Evolutionary conservation across 495 filamentous ascomycete genomes (phyloP), one percentile per base, ranked within the genome.

Genomic region (Penicillium canariense): DNA sequence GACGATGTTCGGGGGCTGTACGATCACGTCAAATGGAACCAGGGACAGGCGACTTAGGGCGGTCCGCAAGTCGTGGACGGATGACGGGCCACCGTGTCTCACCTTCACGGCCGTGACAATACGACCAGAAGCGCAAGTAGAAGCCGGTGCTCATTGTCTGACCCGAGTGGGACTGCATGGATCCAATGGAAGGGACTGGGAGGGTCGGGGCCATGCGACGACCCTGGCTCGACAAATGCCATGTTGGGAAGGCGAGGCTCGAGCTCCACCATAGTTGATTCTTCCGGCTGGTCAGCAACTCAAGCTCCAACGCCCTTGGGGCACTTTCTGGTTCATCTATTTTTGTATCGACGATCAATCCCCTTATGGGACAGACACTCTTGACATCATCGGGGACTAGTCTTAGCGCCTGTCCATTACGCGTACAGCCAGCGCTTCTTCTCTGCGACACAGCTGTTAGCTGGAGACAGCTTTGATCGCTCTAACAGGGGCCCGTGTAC

Each of bases 331-430:
- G 32, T 38, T 38, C 32, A 25, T 15, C 47, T 50, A 50, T 50
- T 50, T 50, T 38, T 17, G 32, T 34, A 18, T 10, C 18, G 48
- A 18, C n/a, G 9, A 50, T 39, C 34, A 28, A 10, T 50, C 39
- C 6, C 48, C 48, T 11, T 10, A 38, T 39, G 6, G 2, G 22
- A 22, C 34, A 14, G 5, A 0, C 12, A 26, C 11, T 7, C 32
- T 36, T 50, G 48, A 50, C 48, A 50, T 50, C 48, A 50, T 39
- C 4, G 18, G 11, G n/a, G 25, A 28, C 38, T 8, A 15, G 20
- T 42, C 38, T 42, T 42, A 22, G 38, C 38, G 38, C 38, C 25
- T 42, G 38, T 6, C 10, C 18, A 23, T 12, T 40, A 23, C 38
- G 10, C 23, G 38, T 40, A 23, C 9, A 25, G 6, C 20, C 17